phyloP scores from a whole-genome alignment of 1,139 yeast species.

The Yamadazyma buinensis region DNA sequence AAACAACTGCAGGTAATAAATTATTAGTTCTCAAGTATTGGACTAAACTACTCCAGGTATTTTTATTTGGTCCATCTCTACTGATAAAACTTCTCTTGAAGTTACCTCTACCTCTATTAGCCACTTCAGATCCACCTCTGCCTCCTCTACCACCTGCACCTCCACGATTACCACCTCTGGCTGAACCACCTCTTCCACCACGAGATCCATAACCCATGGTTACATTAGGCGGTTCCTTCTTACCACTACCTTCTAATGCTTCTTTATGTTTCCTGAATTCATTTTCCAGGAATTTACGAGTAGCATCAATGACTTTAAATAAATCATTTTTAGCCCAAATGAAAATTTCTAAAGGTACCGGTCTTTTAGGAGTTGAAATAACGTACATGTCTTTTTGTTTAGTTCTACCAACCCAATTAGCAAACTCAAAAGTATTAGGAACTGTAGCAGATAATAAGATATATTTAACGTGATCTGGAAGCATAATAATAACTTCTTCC shows the following conservation, averaged over 20 bases:
- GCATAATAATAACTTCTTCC: conserved; percentile 97
- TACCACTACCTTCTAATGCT: conserved; percentile 36
- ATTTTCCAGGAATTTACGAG: conserved; percentile 60
- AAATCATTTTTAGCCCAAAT: conserved; percentile 71
- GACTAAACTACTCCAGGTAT: conserved; percentile 75
- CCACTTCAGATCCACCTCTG: conserved; percentile 33
- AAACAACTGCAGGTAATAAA: conserved; percentile 84
- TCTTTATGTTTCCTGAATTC: conserved; percentile 65
- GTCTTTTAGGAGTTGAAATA: conserved; percentile 92
- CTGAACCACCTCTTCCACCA: conserved; percentile 45
- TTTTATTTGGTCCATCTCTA: conserved; percentile 72
- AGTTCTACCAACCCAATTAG: conserved; percentile 97
- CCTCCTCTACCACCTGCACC: conserved; percentile 40
- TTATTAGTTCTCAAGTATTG: conserved; percentile 63
- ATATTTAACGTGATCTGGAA: conserved; percentile 92
- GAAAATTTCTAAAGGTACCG: conserved; percentile 87
- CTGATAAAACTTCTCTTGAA: conserved; percentile 30
- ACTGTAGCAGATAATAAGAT: conserved; percentile 92
- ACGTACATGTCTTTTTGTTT: conserved; percentile 94
- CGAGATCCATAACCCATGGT: conserved; percentile 41
- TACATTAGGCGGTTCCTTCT: conserved; percentile 34
- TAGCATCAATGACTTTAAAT: conserved; percentile 70
- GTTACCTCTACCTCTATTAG: conserved; percentile 31
- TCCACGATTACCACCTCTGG: conserved; percentile 38
- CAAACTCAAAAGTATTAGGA: conserved; percentile 96